phyloP scores from a whole-genome alignment of 2,329 filamentous ascomycete genomes.

The Aotearoamyces nothofagi region DNA sequence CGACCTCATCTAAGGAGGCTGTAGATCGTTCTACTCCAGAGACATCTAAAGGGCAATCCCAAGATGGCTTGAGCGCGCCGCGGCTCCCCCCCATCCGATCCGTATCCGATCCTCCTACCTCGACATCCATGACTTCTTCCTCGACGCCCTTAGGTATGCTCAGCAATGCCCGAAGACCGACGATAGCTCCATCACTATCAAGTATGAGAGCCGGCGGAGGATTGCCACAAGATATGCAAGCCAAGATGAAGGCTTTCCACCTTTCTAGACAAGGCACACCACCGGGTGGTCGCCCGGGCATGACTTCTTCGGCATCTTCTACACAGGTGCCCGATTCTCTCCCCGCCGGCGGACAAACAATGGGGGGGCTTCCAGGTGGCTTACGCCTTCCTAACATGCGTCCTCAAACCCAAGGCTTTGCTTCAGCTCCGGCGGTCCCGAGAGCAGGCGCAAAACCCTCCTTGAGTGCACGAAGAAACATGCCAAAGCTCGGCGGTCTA shows the following conservation, averaged over 20 bases:
- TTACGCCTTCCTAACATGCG: slow-evolving; percentile 29
- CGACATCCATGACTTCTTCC: slow-evolving; percentile 53
- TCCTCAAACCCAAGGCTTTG: slow-evolving; percentile 25
- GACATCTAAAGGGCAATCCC: no score
- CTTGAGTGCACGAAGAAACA: slow-evolving; percentile 51
- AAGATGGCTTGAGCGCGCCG: no score
- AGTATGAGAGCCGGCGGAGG: slow-evolving; percentile 28
- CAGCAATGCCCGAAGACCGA: slow-evolving; percentile 44
- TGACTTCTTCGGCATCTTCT: slow-evolving; percentile 18
- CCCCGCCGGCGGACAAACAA: slow-evolving; percentile 8
- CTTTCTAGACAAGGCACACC: slow-evolving; percentile 46
- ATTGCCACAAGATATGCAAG: slow-evolving; percentile 47
- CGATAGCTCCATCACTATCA: slow-evolving; percentile 20
- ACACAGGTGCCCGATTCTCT: slow-evolving; percentile 16
- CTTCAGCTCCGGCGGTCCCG: slow-evolving; percentile 35
- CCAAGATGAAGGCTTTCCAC: slow-evolving; percentile 56
- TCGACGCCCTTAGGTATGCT: slow-evolving; percentile 73
- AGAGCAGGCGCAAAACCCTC: slow-evolving; percentile 29
- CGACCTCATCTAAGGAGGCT: no score
- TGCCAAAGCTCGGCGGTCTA: slow-evolving; percentile 37
- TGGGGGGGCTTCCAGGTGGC: slow-evolving; percentile 26
- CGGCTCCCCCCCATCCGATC: slow-evolving; percentile 44
- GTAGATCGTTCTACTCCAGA: no score
- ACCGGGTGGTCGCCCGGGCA: slow-evolving; percentile 16
- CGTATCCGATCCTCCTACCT: slow-evolving; percentile 38